A percentile compares a stretch with the other conserved stretches of the same genome.
These are phyloP conservation scores for Malus hybrid DNA, from an alignment of 331 rosid genomes.

Conservation along the genomic window DNA sequence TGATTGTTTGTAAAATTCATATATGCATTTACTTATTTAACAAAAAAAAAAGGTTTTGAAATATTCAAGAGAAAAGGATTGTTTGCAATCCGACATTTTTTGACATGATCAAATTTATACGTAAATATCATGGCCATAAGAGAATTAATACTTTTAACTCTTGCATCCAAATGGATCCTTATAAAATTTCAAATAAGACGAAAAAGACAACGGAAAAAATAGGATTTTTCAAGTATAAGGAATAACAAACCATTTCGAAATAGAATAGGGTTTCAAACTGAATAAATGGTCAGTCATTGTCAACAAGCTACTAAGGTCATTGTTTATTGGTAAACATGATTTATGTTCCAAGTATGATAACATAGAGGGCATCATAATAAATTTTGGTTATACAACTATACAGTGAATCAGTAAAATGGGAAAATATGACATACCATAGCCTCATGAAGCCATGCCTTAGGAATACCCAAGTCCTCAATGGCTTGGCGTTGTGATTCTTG, in stretches of 20 bases:
- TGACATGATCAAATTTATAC: neutral
- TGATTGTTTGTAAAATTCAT: neutral
- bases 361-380: neutral
- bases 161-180: neutral
- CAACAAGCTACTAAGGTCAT: neutral
- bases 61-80: neutral
- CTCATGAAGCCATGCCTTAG: slow-evolving; percentile 84
- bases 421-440: slow-evolving; percentile 63
- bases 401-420: neutral
- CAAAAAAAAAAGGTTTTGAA: neutral
- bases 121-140: neutral
- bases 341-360: neutral
- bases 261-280: neutral
- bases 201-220: neutral
- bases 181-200: neutral
- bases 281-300: neutral
- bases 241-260: neutral
- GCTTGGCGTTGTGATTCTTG: slow-evolving; percentile 62
- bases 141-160: neutral
- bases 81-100: neutral
- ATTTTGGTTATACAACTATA: neutral
- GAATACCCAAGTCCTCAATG: slow-evolving; percentile 85
- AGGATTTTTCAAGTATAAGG: neutral
- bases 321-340: neutral
- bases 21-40: neutral